Conservation (phyloP, 2,329 filamentous ascomycete species). For the Aurifilum marmelostoma region DNA sequence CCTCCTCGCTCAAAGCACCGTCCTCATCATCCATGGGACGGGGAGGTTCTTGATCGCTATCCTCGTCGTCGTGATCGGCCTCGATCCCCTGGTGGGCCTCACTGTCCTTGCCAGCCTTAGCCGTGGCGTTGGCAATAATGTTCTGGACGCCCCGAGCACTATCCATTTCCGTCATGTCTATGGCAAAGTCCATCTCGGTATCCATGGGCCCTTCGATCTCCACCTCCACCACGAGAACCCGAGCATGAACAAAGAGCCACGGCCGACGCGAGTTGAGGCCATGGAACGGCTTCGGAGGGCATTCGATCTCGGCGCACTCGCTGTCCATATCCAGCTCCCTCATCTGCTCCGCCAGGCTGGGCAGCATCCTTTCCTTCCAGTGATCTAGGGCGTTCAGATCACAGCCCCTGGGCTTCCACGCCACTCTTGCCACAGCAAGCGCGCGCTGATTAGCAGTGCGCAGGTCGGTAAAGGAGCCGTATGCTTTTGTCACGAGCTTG, state of each 20-base stretch:
- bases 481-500: neutral
- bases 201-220: slow-evolving; percentile 21
- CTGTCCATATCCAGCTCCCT: slow-evolving; percentile 5
- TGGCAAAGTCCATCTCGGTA: slow-evolving; percentile 6
- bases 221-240: slow-evolving; percentile 5
- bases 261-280: slow-evolving; percentile 8
- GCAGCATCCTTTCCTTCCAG: slow-evolving; percentile 5
- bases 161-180: neutral
- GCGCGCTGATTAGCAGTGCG: slow-evolving; percentile 20
- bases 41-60: neutral
- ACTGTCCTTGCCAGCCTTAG: neutral
- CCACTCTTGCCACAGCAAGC: slow-evolving; percentile 3
- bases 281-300: neutral
- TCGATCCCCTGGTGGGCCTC: neutral
- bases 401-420: slow-evolving; percentile 14
- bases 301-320: slow-evolving; percentile 10
- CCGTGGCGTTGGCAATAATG: neutral
- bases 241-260: slow-evolving; percentile 19
- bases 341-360: slow-evolving; percentile 1
- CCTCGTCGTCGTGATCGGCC: neutral
- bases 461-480: slow-evolving; percentile 18
- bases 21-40: neutral
- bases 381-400: neutral
- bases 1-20: slow-evolving; percentile 15
- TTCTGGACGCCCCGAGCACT: neutral